Percentiles rank a stretch among this genome's conserved stretches.
Conservation (phyloP, 2,329 filamentous ascomycete species). For the Aspergillus uvarum region DNA sequence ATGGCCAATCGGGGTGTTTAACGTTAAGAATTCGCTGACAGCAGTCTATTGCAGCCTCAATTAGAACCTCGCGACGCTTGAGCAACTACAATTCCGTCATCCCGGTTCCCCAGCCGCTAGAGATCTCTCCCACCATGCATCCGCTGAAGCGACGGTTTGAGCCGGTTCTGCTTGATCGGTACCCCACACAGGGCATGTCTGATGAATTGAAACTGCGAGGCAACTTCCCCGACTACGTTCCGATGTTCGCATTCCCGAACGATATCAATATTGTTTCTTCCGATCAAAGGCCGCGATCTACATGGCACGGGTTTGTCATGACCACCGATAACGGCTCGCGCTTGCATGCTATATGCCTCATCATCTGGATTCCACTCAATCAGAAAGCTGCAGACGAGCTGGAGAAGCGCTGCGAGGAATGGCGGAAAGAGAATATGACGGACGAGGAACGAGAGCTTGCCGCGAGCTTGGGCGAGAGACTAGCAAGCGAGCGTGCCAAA, state of each 20-base stretch:
- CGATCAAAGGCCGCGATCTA: constrained; percentile 89
- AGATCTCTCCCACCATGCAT: constrained; percentile 89
- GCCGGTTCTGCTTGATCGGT: constrained; percentile 91
- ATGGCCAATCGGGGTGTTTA: background rate
- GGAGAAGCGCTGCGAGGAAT: constrained; percentile 74
- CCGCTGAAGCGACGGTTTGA: constrained; percentile 92
- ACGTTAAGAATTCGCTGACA: constrained; percentile 12
- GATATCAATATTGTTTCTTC: constrained; percentile 96
- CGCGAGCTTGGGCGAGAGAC: constrained; percentile 81
- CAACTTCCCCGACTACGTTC: constrained; percentile 92
- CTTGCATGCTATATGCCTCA: constrained; percentile 86
- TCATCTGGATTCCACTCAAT: constrained; percentile 87
- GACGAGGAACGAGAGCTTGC: constrained; percentile 93
- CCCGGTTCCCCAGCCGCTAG: constrained; percentile 84
- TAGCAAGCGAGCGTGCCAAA: constrained; percentile 84
- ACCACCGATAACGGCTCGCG: constrained; percentile 89
- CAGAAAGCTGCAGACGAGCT: constrained; percentile 76
- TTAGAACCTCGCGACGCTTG: constrained; percentile 80
- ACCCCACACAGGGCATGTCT: constrained; percentile 77
- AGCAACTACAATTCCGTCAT: constrained; percentile 99
- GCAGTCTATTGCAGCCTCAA: constrained; percentile 53
- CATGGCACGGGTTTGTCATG: constrained; percentile 99
- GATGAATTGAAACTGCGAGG: constrained; percentile 80
- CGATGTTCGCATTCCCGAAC: constrained; percentile 99
- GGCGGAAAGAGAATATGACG: constrained; percentile 94